Evolutionary conservation across 2,329 filamentous ascomycete genomes (phyloP).

Genomic region (Colletotrichum godetiae): DNA sequence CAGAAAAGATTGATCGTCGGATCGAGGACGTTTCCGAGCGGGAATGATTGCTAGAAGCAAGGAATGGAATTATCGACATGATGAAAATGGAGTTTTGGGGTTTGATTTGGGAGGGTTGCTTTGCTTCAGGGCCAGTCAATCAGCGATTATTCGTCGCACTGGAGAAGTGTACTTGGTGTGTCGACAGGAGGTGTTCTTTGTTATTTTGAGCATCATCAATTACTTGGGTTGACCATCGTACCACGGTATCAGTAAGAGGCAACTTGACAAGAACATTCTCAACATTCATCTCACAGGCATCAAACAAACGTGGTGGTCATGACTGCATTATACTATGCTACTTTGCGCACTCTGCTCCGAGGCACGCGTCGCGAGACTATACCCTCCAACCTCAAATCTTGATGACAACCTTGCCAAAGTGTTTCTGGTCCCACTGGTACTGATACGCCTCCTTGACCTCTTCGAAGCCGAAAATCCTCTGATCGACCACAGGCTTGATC

Average conservation of each 20-base stretch:
- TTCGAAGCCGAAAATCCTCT: conserved; percentile 30
- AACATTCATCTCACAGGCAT: not conserved
- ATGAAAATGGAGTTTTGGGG: not conserved
- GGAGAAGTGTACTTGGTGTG: not conserved
- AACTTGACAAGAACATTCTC: too few species aligned
- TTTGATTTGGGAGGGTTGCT: not conserved
- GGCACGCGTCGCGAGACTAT: too few species aligned
- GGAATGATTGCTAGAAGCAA: not conserved
- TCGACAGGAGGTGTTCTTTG: not conserved
- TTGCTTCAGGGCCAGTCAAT: too few species aligned
- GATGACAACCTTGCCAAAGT: conserved; percentile 33
- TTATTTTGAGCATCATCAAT: not conserved
- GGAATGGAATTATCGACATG: not conserved
- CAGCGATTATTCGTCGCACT: too few species aligned
- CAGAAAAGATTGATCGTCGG: not conserved
- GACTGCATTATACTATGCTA: conserved; percentile 4
- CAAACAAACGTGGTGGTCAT: not conserved
- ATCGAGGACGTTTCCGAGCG: conserved; percentile 25
- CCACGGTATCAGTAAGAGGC: too few species aligned
- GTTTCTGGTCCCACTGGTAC: conserved; percentile 30
- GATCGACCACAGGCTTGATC: conserved; percentile 28
- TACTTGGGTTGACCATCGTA: not conserved
- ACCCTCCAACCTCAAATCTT: conserved; percentile 11
- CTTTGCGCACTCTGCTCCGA: not conserved
- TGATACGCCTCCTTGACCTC: conserved; percentile 35